Evolutionary conservation across 495 filamentous ascomycete genomes (phyloP).

Genomic region (Symbiotaphrina buchneri): DNA sequence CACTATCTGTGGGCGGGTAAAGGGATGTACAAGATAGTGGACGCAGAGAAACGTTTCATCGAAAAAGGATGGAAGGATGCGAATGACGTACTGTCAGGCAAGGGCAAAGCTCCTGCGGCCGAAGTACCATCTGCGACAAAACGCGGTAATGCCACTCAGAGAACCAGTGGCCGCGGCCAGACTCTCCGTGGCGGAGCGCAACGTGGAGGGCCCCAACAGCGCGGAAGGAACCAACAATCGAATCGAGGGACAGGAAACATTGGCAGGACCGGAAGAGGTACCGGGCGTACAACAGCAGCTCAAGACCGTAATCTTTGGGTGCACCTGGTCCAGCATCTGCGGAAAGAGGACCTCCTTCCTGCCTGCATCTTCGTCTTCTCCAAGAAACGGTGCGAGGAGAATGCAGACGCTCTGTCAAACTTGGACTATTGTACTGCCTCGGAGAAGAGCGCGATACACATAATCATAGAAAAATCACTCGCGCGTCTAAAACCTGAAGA

Average conservation of each 20-base stretch:
- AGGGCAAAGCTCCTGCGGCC: no score
- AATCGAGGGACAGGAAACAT: constrained; percentile 61
- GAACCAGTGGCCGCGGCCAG: constrained; percentile 7
- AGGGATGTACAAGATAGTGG: constrained; percentile 82
- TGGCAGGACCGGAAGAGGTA: constrained; percentile 64
- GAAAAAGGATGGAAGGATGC: constrained; percentile 90
- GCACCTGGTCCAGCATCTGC: constrained; percentile 73
- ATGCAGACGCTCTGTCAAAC: constrained; percentile 83
- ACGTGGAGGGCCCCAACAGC: constrained; percentile 26
- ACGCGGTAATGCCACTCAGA: constrained; percentile 21
- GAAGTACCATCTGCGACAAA: no score
- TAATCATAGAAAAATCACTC: constrained; percentile 92
- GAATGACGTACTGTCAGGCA: constrained; percentile 58
- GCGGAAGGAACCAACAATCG: constrained; percentile 21
- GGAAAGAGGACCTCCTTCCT: constrained; percentile 66
- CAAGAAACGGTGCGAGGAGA: constrained; percentile 91
- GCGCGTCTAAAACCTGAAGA: constrained; percentile 85
- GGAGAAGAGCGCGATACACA: constrained; percentile 91
- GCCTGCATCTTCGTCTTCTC: constrained; percentile 97
- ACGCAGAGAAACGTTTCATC: constrained; percentile 71
- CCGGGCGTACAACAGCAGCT: constrained; percentile 61
- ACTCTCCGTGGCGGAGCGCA: constrained; percentile 14
- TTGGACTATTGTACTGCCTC: constrained; percentile 79
- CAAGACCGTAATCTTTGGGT: constrained; percentile 98
- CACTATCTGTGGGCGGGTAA: constrained; percentile 93